These are phyloP conservation scores for Penicillium bovifimosum DNA, from an alignment of 495 filamentous ascomycete genomes.

Conservation along the genomic window DNA sequence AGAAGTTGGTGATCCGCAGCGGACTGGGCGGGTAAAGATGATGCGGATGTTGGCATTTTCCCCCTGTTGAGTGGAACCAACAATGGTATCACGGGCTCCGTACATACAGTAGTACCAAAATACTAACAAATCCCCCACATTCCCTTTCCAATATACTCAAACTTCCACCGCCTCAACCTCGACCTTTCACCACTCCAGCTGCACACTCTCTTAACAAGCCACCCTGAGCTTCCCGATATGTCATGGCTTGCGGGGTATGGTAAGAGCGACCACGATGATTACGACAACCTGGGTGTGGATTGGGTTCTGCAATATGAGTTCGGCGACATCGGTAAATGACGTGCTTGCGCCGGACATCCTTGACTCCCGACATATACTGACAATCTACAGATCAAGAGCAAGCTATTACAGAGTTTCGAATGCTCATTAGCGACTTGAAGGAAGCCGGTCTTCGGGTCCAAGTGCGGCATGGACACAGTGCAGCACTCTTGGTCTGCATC, in stretches of 20 bases:
- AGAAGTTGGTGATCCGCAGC: background rate
- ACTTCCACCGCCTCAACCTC: background rate
- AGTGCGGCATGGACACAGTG: constrained; percentile 71
- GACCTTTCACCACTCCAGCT: background rate
- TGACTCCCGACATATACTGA: constrained; percentile 6
- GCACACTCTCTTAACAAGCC: background rate
- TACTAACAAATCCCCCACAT: background rate
- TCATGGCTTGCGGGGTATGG: constrained; percentile 26
- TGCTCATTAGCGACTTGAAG: constrained; percentile 67
- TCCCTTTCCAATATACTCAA: background rate
- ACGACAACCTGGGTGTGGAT: constrained; percentile 38
- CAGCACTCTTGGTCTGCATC: constrained; percentile 74
- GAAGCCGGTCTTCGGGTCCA: constrained; percentile 75
- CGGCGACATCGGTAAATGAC: constrained; percentile 28
- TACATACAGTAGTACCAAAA: background rate
- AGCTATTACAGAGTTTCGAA: constrained; percentile 66
- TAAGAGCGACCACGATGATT: constrained; percentile 20
- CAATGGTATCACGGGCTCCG: background rate
- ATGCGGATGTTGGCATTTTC: background rate
- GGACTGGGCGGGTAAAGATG: background rate
- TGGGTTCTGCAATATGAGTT: constrained; percentile 42
- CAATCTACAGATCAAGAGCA: constrained; percentile 53
- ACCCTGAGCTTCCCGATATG: constrained; percentile 9
- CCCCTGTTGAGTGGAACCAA: background rate
- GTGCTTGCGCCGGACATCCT: background rate